These are phyloP conservation scores for Nicotiana obtusifolia DNA, from an alignment of 257 asterid genomes.

Conservation along the genomic window DNA sequence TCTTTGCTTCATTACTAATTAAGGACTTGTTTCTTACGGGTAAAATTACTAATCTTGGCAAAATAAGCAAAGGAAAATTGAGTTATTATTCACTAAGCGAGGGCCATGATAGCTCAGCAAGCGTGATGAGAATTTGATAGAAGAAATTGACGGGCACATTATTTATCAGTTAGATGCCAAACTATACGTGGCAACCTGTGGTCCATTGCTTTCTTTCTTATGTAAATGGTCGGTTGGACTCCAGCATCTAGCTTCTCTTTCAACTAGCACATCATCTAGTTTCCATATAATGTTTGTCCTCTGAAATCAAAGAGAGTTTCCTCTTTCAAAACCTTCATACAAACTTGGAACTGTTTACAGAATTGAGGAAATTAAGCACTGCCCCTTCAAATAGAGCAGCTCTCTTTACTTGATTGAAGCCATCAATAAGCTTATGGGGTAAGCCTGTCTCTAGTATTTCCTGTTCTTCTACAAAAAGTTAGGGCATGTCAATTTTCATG, in stretches of 20 bases:
- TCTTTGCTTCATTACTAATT: neutral
- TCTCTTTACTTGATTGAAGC: neutral
- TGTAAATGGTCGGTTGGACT: conserved; percentile 43
- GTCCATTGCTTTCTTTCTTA: conserved; percentile 46
- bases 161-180: conserved; percentile 26
- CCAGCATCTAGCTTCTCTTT: conserved; percentile 38
- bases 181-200: conserved; percentile 47
- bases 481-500: conserved; percentile 1
- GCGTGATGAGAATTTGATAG: conserved; percentile 32
- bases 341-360: neutral
- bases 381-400: neutral
- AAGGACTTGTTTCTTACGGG: conserved; percentile 8
- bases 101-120: conserved; percentile 16
- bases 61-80: neutral
- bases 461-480: neutral
- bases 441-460: neutral
- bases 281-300: conserved; percentile 28
- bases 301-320: conserved; percentile 25
- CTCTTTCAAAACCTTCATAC: conserved; percentile 16
- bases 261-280: conserved; percentile 14
- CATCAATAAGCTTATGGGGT: neutral
- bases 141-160: conserved; percentile 30
- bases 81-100: neutral
- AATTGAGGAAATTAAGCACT: neutral
- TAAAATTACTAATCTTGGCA: neutral